Conservation (phyloP, 2,329 filamentous ascomycete species). For the Aureobasidium sp. region DNA sequence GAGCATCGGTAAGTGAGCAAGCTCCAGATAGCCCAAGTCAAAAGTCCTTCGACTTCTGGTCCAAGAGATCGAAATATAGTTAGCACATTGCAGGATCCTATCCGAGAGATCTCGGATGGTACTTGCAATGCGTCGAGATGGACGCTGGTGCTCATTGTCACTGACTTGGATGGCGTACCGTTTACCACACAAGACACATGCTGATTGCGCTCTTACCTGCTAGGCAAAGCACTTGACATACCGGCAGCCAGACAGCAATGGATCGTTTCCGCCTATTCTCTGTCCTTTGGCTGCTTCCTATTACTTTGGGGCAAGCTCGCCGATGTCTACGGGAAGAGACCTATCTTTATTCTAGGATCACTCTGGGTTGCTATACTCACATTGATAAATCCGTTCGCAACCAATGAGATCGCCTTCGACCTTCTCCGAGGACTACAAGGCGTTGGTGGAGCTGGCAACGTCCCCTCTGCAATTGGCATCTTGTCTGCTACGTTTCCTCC, state of each 20-base stretch:
- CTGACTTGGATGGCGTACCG: too few species aligned
- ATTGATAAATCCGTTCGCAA: conserved; percentile 54
- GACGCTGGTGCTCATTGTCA: too few species aligned
- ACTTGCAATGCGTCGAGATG: too few species aligned
- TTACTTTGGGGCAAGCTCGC: conserved; percentile 59
- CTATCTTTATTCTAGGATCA: conserved; percentile 56
- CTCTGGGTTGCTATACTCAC: conserved; percentile 53
- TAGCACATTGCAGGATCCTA: too few species aligned
- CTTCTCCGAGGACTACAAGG: conserved; percentile 59
- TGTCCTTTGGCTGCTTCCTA: conserved; percentile 60
- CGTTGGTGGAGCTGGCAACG: conserved; percentile 59
- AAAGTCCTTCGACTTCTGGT: too few species aligned
- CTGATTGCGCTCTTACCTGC: too few species aligned
- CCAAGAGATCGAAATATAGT: too few species aligned
- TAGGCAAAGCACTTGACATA: conserved; percentile 21
- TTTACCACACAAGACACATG: too few species aligned
- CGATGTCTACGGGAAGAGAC: conserved; percentile 57
- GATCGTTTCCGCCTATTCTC: conserved; percentile 57
- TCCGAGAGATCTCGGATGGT: too few species aligned
- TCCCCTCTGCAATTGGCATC: conserved; percentile 63
- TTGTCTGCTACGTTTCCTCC: conserved; percentile 59
- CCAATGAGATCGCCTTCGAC: conserved; percentile 59
- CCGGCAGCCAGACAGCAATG: conserved; percentile 36
- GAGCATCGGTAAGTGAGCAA: conserved; percentile 17
- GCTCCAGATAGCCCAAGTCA: too few species aligned